Evolutionary conservation across 2,329 filamentous ascomycete genomes (phyloP).

Genomic region (Xylariaceae sp.): DNA sequence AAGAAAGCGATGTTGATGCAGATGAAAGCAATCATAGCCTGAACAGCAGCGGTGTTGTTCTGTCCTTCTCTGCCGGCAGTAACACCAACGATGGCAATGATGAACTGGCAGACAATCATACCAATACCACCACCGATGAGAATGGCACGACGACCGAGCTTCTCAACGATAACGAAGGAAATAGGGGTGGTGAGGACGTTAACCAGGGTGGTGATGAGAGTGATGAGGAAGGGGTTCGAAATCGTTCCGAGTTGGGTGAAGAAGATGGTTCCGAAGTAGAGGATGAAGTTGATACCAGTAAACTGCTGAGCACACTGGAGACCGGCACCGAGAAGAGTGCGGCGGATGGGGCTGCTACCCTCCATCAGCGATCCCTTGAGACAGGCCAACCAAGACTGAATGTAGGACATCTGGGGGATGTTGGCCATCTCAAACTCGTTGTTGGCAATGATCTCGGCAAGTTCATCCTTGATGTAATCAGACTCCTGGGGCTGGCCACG

Average conservation of each 20-base stretch:
- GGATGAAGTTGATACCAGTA: slow-evolving; percentile 68
- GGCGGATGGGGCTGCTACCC: slow-evolving; percentile 52
- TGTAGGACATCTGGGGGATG: slow-evolving; percentile 52
- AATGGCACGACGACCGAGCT: slow-evolving; percentile 61
- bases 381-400: slow-evolving; percentile 55
- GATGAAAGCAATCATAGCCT: slow-evolving; percentile 66
- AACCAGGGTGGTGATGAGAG: slow-evolving; percentile 68
- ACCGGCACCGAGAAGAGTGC: slow-evolving; percentile 39
- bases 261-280: slow-evolving; percentile 66
- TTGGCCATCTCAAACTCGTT: slow-evolving; percentile 61
- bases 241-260: slow-evolving; percentile 62
- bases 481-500: slow-evolving; percentile 62
- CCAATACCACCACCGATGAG: slow-evolving; percentile 64
- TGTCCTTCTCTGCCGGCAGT: slow-evolving; percentile 34
- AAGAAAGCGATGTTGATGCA: slow-evolving; percentile 79
- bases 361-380: slow-evolving; percentile 51
- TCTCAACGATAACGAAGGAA: slow-evolving; percentile 68
- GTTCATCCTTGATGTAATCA: slow-evolving; percentile 61
- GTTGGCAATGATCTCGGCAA: slow-evolving; percentile 70
- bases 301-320: slow-evolving; percentile 34
- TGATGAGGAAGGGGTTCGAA: slow-evolving; percentile 63
- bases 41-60: slow-evolving; percentile 34
- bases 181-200: slow-evolving; percentile 68
- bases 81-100: slow-evolving; percentile 58
- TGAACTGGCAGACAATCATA: slow-evolving; percentile 66